Percentiles rank a stretch among this genome's conserved stretches.
Conservation (phyloP, 192 early-diverging fungal species). For the Gonapodya prolifera region DNA sequence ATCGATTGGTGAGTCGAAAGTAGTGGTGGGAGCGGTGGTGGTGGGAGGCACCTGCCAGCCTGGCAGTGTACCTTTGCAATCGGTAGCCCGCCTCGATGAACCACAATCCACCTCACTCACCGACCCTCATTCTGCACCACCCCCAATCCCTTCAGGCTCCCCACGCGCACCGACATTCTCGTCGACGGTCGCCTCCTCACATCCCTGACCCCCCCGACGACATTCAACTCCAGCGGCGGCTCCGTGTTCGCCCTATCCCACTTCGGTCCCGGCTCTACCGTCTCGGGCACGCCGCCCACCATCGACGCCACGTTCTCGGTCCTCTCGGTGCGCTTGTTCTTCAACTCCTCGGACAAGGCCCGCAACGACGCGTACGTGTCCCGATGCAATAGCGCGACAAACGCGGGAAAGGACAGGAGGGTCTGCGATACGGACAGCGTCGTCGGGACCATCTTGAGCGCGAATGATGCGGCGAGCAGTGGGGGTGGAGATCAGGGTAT, state of each 20-base stretch:
- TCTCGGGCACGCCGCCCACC: not conserved
- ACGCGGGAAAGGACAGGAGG: not conserved
- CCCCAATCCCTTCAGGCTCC: not conserved
- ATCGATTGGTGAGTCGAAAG: not conserved
- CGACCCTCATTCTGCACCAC: too few relatives aligned
- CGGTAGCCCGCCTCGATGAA: not conserved
- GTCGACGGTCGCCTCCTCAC: not conserved
- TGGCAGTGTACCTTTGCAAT: too few relatives aligned
- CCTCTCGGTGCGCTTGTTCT: not conserved
- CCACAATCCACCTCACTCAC: too few relatives aligned
- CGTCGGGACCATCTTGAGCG: not conserved
- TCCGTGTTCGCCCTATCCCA: not conserved
- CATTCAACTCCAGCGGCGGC: not conserved
- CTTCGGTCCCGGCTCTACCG: not conserved
- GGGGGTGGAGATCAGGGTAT: not conserved
- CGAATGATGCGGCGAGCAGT: not conserved
- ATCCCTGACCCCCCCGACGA: not conserved
- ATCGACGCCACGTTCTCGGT: not conserved
- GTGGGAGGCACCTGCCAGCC: too few relatives aligned
- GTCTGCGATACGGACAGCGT: not conserved
- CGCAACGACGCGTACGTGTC: not conserved
- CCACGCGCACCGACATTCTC: not conserved
- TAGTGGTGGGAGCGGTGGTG: too few relatives aligned
- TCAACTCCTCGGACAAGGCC: not conserved
- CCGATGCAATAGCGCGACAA: not conserved